Evolutionary conservation across 2,329 filamentous ascomycete genomes (phyloP).

Genomic region (Pyricularia pennisetigena): DNA sequence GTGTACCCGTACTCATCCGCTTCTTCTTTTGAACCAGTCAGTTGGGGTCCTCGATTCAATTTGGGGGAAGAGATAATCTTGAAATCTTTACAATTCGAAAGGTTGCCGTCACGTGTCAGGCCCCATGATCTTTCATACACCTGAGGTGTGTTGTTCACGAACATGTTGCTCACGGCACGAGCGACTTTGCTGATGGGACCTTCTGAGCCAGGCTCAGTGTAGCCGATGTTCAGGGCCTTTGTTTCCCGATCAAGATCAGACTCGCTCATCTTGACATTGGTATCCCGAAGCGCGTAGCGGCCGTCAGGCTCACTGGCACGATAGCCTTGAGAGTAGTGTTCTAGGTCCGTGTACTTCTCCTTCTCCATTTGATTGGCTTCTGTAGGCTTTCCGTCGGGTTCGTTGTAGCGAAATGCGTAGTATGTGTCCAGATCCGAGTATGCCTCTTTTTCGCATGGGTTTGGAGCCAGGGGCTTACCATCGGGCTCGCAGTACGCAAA

Average conservation of each 20-base stretch:
- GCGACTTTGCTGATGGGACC: neutral
- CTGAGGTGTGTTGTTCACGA: neutral
- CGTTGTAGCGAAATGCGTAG: conserved; percentile 23
- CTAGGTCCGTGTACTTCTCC: conserved; percentile 28
- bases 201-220: neutral
- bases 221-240: neutral
- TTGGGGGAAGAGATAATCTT: neutral
- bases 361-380: conserved; percentile 16
- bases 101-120: neutral
- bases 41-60: neutral
- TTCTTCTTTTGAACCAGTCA: neutral
- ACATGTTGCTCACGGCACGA: neutral
- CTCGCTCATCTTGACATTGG: neutral
- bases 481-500: conserved; percentile 23
- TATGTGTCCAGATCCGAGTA: conserved; percentile 29
- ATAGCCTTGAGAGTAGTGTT: conserved; percentile 16
- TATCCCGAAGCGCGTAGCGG: neutral
- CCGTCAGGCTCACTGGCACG: neutral
- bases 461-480: conserved; percentile 23
- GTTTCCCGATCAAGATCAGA: neutral
- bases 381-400: conserved; percentile 15
- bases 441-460: conserved; percentile 23
- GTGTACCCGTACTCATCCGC: conserved; percentile 21
- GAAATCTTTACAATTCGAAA: neutral
- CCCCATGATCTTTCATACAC: neutral